These are phyloP conservation scores for Mucor indicus DNA, from an alignment of 371 early-diverging fungal species.

Conservation along the genomic window DNA sequence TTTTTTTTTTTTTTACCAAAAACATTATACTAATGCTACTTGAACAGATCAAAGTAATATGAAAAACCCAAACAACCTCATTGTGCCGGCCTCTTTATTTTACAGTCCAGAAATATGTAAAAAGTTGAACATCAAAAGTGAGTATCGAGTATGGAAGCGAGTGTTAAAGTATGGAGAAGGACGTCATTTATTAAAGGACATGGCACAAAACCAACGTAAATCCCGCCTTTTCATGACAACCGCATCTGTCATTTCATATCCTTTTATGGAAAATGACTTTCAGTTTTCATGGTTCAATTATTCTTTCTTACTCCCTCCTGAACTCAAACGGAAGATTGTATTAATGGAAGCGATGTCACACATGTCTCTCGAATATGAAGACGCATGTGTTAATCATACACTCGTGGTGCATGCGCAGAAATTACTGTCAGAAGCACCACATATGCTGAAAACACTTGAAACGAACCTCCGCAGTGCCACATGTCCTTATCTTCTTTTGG, in stretches of 20 bases:
- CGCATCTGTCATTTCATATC: slow-evolving; percentile 33
- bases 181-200: not conserved
- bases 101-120: slow-evolving; percentile 56
- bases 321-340: slow-evolving; percentile 72
- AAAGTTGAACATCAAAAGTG: slow-evolving; percentile 76
- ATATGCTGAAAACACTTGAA: slow-evolving; percentile 40
- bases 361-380: slow-evolving; percentile 82
- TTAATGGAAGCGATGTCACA: slow-evolving; percentile 81
- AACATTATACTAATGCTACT: too few species aligned
- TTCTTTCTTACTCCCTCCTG: slow-evolving; percentile 72
- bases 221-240: slow-evolving; percentile 34
- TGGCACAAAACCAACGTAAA: slow-evolving; percentile 35
- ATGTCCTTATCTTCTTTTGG: slow-evolving; percentile 78
- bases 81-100: slow-evolving; percentile 39
- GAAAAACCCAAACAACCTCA: slow-evolving; percentile 6
- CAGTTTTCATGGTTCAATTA: slow-evolving; percentile 74
- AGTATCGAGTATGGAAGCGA: slow-evolving; percentile 70
- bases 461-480: slow-evolving; percentile 46
- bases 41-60: slow-evolving; percentile 36
- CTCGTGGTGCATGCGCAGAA: slow-evolving; percentile 65
- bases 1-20: slow-evolving; percentile 5
- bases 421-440: slow-evolving; percentile 56
- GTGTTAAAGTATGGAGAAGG: slow-evolving; percentile 43
- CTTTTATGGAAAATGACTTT: slow-evolving; percentile 43
- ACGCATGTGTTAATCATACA: slow-evolving; percentile 80